Percentiles rank a stretch among this genome's conserved stretches.
Conservation (phyloP, 2,329 filamentous ascomycete genomes). For the Colletotrichum incanum region DNA sequence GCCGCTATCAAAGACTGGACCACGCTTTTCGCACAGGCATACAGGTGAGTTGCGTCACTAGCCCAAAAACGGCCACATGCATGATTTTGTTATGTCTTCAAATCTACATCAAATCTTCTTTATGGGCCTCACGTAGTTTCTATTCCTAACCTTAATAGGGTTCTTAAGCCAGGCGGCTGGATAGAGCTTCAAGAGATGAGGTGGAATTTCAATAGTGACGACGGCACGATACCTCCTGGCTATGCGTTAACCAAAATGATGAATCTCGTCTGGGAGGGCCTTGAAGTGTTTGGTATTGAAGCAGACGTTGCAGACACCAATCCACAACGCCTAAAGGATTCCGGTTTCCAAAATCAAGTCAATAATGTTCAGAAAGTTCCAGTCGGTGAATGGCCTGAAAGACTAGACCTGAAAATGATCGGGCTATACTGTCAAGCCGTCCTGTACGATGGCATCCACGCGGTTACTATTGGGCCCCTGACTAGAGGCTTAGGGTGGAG, state of each 20-base stretch:
- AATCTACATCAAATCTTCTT: no score
- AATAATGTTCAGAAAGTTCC: conserved; percentile 62
- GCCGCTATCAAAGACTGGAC: conserved; percentile 54
- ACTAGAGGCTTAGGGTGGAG: conserved; percentile 54
- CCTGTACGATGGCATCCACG: conserved; percentile 52
- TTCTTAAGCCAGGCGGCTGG: conserved; percentile 61
- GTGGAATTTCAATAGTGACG: conserved; percentile 58
- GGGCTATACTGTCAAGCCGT: conserved; percentile 11
- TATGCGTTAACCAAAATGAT: conserved; percentile 49
- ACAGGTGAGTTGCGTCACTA: conserved; percentile 49
- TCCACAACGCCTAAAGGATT: conserved; percentile 62
- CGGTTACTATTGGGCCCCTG: conserved; percentile 53
- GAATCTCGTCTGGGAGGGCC: conserved; percentile 67
- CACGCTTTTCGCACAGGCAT: conserved; percentile 61
- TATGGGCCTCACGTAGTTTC: not conserved
- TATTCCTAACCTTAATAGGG: conserved; percentile 28
- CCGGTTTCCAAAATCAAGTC: conserved; percentile 63
- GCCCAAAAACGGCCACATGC: no score
- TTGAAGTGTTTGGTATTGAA: conserved; percentile 65
- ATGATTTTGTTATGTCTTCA: no score
- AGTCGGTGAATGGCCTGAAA: conserved; percentile 66
- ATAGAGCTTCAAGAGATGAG: conserved; percentile 61
- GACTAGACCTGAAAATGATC: conserved; percentile 60
- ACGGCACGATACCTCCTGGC: conserved; percentile 53
- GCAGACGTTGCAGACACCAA: conserved; percentile 65